Percentiles rank a stretch among this genome's conserved stretches.
phyloP scores from a whole-genome alignment of 495 filamentous ascomycete species.

The Mycothermus thermophilus region DNA sequence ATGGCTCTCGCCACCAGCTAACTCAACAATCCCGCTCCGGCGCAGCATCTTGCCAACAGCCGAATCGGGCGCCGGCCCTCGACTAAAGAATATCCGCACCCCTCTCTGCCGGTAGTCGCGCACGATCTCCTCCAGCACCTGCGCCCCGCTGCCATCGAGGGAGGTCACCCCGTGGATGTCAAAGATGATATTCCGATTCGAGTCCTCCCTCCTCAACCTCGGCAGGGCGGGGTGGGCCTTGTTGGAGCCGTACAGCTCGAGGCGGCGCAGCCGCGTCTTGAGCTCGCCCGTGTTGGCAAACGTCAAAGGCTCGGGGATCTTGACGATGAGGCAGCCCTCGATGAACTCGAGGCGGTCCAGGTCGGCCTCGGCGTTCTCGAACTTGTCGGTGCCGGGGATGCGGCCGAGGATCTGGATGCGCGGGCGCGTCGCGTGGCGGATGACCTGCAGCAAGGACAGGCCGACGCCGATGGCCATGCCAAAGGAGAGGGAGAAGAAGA shows the following conservation, averaged over 20 bases:
- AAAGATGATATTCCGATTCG: slow-evolving; percentile 85
- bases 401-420: slow-evolving; percentile 95
- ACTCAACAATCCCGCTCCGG: slow-evolving; percentile 68
- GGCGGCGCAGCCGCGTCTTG: slow-evolving; percentile 63
- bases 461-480: slow-evolving; percentile 86
- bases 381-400: slow-evolving; percentile 65
- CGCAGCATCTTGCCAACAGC: slow-evolving; percentile 61
- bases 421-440: slow-evolving; percentile 77
- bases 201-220: slow-evolving; percentile 51
- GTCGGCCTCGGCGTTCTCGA: slow-evolving; percentile 78
- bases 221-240: slow-evolving; percentile 77
- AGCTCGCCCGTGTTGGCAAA: slow-evolving; percentile 95
- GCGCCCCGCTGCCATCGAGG: slow-evolving; percentile 83
- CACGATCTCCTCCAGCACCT: slow-evolving; percentile 85
- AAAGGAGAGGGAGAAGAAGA: slow-evolving; percentile 75
- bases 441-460: slow-evolving; percentile 73
- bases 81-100: slow-evolving; percentile 77
- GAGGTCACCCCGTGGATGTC: slow-evolving; percentile 91
- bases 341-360: slow-evolving; percentile 70
- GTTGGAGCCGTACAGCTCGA: slow-evolving; percentile 81
- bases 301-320: slow-evolving; percentile 91
- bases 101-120: slow-evolving; percentile 54
- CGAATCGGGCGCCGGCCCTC: slow-evolving; percentile 47
- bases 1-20: slow-evolving; percentile 56
- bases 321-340: slow-evolving; percentile 85